phyloP scores from a whole-genome alignment of 2,329 filamentous ascomycete species.

The Didymella keratinophila region DNA sequence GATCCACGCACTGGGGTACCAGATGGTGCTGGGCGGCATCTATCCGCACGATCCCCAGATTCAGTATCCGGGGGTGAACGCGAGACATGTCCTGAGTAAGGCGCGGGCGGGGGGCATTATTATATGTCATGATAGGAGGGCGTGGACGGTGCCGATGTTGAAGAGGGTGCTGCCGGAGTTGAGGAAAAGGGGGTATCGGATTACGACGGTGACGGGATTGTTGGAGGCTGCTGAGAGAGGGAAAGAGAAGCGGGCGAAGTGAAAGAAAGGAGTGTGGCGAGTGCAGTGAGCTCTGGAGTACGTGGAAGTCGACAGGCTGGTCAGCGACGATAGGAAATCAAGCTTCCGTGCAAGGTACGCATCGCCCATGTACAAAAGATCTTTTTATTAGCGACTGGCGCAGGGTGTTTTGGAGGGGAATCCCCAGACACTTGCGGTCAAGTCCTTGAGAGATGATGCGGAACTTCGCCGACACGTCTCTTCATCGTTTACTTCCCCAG shows the following conservation, averaged over 20 bases:
- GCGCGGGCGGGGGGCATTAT: conserved; percentile 78
- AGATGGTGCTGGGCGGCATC: conserved; percentile 80
- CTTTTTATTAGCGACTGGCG: not conserved
- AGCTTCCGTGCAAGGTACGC: not conserved
- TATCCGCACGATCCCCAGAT: conserved; percentile 95
- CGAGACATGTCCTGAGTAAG: conserved; percentile 82
- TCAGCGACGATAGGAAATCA: not conserved
- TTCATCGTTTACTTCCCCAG: too few relatives aligned
- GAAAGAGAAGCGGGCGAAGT: not conserved
- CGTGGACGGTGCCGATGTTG: conserved; percentile 86
- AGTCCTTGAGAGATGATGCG: not conserved
- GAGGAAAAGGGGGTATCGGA: conserved; percentile 70
- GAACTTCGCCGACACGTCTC: not conserved
- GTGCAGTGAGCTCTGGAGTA: not conserved
- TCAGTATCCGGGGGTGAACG: conserved; percentile 71
- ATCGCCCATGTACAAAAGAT: not conserved
- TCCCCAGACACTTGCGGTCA: not conserved
- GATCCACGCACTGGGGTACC: conserved; percentile 69
- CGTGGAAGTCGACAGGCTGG: not conserved
- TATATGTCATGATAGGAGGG: conserved; percentile 83
- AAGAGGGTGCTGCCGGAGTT: conserved; percentile 75
- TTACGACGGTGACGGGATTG: conserved; percentile 67
- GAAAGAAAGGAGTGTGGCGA: not conserved
- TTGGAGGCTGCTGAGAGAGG: conserved; percentile 20
- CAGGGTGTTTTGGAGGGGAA: not conserved